Evolutionary conservation across 1,284 basidiomycete genomes (phyloP).

Genomic region (Tylopilus sp.): DNA sequence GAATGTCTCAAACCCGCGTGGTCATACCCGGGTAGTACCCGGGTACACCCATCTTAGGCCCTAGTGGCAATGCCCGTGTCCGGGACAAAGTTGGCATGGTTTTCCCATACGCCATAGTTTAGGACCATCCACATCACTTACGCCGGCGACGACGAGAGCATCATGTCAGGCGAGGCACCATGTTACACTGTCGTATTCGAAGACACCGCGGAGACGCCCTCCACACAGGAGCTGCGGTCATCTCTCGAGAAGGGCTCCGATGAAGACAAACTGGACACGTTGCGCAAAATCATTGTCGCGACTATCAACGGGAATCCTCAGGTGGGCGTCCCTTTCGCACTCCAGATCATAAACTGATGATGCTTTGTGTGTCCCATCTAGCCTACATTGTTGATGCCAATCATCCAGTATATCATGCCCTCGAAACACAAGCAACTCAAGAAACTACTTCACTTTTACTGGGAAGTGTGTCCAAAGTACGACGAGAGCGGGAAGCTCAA

Average conservation of each 20-base stretch:
- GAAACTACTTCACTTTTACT: constrained; percentile 99
- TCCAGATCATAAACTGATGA: constrained; percentile 13
- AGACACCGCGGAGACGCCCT: constrained; percentile 82
- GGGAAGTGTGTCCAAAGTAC: constrained; percentile 99
- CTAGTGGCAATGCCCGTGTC: no score
- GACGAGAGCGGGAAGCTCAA: constrained; percentile 98
- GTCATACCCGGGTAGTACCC: no score
- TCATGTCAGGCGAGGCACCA: constrained; percentile 61
- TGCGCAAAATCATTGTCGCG: constrained; percentile 94
- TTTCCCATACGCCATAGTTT: constrained; percentile 22
- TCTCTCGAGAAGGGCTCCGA: constrained; percentile 97
- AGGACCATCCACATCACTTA: constrained; percentile 10
- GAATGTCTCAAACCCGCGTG: no score
- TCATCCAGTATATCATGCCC: constrained; percentile 94
- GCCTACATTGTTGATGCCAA: constrained; percentile 95
- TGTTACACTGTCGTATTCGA: constrained; percentile 92
- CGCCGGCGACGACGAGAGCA: constrained; percentile 16
- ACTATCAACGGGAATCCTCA: constrained; percentile 96
- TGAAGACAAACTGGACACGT: constrained; percentile 97
- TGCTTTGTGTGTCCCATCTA: constrained; percentile 45
- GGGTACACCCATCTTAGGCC: no score
- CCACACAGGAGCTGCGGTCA: constrained; percentile 86
- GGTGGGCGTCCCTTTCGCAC: constrained; percentile 51
- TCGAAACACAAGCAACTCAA: constrained; percentile 97
- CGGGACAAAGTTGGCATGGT: no score